A percentile compares a stretch with the other conserved stretches of the same genome.
Evolutionary conservation across 805 yeast species (phyloP).

Genomic region (Jamesozyma jinghongensis): DNA sequence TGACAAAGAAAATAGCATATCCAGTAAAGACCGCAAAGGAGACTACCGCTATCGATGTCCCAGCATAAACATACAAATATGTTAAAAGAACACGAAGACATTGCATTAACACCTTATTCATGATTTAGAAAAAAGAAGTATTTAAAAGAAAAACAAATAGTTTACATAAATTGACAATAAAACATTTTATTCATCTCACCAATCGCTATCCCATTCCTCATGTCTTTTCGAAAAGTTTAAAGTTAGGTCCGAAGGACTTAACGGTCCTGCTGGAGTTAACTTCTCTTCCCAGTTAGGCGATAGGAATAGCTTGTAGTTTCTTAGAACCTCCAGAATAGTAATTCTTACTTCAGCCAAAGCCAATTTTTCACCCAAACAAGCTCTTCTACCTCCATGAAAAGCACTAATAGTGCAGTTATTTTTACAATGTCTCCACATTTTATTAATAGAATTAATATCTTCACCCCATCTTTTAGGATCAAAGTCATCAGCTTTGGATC

Average conservation of each 20-base stretch:
- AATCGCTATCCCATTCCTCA: too few relatives aligned
- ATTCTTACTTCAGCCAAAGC: constrained; percentile 40
- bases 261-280: constrained; percentile 51
- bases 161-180: too few relatives aligned
- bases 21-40: too few relatives aligned
- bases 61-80: too few relatives aligned
- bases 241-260: constrained; percentile 38
- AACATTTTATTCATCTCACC: too few relatives aligned
- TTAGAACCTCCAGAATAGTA: constrained; percentile 32
- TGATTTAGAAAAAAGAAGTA: too few relatives aligned
- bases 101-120: too few relatives aligned
- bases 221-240: constrained; percentile 14
- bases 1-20: too few relatives aligned
- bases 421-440: constrained; percentile 37
- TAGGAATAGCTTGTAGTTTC: constrained; percentile 30
- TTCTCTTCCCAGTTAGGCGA: constrained; percentile 40
- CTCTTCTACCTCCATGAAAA: constrained; percentile 52
- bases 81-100: too few relatives aligned
- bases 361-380: constrained; percentile 52
- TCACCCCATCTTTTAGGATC: constrained; percentile 46
- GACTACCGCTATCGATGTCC: too few relatives aligned
- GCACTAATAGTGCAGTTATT: constrained; percentile 39
- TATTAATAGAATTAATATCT: constrained; percentile 30
- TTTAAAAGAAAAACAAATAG: too few relatives aligned
- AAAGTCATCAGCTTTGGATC: constrained; percentile 35